Percentiles rank a stretch among this genome's conserved stretches.
Conservation (phyloP, 2,329 filamentous ascomycete genomes). For the Diplodia intermedia region DNA sequence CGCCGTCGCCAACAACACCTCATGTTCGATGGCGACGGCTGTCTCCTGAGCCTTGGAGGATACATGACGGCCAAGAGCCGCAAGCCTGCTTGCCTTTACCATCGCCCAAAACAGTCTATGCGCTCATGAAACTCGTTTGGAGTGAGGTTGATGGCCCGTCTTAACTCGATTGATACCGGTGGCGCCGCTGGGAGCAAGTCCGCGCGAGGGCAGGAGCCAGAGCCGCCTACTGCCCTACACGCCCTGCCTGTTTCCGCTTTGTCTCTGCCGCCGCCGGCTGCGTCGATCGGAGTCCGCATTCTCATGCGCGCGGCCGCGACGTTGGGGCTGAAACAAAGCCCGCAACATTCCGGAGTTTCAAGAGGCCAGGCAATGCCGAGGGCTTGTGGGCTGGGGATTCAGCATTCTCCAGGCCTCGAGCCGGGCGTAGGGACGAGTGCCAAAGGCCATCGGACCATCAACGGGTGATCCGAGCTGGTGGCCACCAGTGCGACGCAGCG, state of each 20-base stretch:
- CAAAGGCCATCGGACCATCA: slow-evolving; percentile 4
- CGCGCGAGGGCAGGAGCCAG: slow-evolving; percentile 11
- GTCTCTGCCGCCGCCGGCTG: not conserved
- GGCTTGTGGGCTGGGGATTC: slow-evolving; percentile 1
- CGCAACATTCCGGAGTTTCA: slow-evolving; percentile 21
- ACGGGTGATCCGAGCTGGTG: slow-evolving; percentile 25
- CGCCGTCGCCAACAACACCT: slow-evolving; percentile 4
- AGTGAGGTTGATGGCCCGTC: slow-evolving; percentile 26
- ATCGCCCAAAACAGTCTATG: slow-evolving; percentile 16
- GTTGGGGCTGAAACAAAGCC: slow-evolving; percentile 27
- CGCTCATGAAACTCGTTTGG: slow-evolving; percentile 19
- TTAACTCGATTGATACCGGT: slow-evolving; percentile 4
- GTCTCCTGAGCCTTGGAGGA: slow-evolving; percentile 14
- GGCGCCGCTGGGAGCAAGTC: slow-evolving; percentile 4
- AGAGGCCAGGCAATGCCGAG: slow-evolving; percentile 5
- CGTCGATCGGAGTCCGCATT: not conserved
- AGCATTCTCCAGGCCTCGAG: not conserved
- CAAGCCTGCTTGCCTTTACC: slow-evolving; percentile 1
- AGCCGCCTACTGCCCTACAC: slow-evolving; percentile 14
- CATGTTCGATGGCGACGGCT: slow-evolving; percentile 9
- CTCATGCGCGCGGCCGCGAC: slow-evolving; percentile 3
- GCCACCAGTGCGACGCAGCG: slow-evolving; percentile 10
- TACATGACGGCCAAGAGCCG: not conserved
- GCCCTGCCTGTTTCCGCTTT: slow-evolving; percentile 11
- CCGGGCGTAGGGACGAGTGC: not conserved